Evolutionary conservation across 2,329 filamentous ascomycete species (phyloP), one percentile per base, ranked within the genome.

Genomic region (Ophiostoma himal-ulmi): DNA sequence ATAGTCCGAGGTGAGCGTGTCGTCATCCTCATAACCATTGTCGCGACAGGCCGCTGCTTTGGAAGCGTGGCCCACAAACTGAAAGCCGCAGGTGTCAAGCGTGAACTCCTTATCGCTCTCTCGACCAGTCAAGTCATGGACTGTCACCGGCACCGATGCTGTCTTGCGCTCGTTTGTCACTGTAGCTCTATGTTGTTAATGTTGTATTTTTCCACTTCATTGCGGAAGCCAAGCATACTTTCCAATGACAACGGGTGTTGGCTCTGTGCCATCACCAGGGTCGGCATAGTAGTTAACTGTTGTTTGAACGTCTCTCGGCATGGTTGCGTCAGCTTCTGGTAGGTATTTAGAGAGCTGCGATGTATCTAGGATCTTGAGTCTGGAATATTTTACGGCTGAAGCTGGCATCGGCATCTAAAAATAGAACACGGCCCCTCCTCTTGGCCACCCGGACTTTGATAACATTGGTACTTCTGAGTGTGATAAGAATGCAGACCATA

Each of bases 81-180:
- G 52, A 14, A 57, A 57, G 6, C 52, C 52, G 52, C n/a, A 26
- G 5, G 8, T 57, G 10, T 57, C 22, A 22, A 57, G 52, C n/a
- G 52, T 57, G 52, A 57, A 57, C 22, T 57, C 52, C 10, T 26
- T 13, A 14, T 26, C 22, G 52, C 14, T 26, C n/a, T 57, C 52
- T 7, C 52, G 52, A 22, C 52, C 52, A 26, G 52, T 57, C 52
- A 57, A 3, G 8, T 57, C 52, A 14, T 57, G 17, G 52, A 57
- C 52, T 14, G 52, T 57, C 3, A 57, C 52, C 11, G 52, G 52
- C n/a, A 57, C 52, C 4, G 52, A 57, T 10, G 26, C 22, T 26
- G 52, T 14, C 52, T 57, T 57, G 52, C 52, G 52, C 26, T 57
- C 52, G 52, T 57, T 57, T 57, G 52, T 57, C 11, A 57, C 52